These are phyloP conservation scores for Naumovozyma baii DNA, from an alignment of 805 yeast genomes.

Conservation along the genomic window DNA sequence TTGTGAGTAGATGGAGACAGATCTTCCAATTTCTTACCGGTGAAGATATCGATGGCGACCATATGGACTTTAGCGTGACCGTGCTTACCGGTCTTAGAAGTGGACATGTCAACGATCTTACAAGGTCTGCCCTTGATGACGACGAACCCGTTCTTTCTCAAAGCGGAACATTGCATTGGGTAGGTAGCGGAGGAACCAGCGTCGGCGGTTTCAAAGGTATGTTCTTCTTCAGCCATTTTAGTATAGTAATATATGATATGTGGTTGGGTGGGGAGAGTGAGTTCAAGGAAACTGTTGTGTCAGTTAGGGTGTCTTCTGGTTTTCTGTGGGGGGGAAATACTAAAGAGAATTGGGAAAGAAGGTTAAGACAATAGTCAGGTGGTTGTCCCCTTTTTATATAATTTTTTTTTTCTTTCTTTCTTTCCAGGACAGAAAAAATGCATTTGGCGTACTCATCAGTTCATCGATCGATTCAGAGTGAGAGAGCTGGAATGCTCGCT, in stretches of 20 bases:
- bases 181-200: constrained; percentile 96
- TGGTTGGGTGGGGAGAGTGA: not conserved
- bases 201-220: constrained; percentile 91
- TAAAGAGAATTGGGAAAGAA: not conserved
- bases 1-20: constrained; percentile 99
- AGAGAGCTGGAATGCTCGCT: no score
- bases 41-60: constrained; percentile 96
- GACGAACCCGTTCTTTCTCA: constrained; percentile 98
- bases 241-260: not conserved
- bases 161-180: constrained; percentile 99
- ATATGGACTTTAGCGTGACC: constrained; percentile 99
- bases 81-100: constrained; percentile 99
- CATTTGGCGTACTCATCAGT: no score
- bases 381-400: no score
- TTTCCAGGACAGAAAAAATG: no score
- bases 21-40: constrained; percentile 97
- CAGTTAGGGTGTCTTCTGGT: no score
- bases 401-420: no score
- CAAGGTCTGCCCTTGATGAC: constrained; percentile 97
- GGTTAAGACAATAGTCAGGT: no score
- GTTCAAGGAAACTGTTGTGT: not conserved
- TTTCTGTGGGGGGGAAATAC: not conserved
- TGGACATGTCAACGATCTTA: constrained; percentile 98
- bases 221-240: constrained; percentile 47
- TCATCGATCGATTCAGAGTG: no score